Base-by-base conservation (phyloP, 1,284 basidiomycete genomes). In the Trametes sp. region DNA sequence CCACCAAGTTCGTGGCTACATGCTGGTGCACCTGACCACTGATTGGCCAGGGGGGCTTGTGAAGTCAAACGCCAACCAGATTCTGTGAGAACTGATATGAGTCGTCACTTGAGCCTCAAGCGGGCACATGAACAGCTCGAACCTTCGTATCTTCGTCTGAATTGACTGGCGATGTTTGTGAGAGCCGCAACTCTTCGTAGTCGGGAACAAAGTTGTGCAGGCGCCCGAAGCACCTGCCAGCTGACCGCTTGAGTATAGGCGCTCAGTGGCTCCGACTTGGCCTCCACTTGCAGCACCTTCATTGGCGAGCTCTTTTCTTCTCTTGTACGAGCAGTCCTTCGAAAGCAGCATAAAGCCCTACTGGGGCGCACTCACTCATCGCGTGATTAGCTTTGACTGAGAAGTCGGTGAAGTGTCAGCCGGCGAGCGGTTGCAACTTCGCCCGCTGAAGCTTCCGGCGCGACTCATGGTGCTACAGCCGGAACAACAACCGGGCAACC, bases 1-100 rank as follows among this genome's bases (percentile, higher is more conserved):
- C 41, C 41, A 58, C 55, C 58, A 44, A 33, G 28, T 36, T 21
- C 42, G 58, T 59, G 54, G 60, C 44, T 29, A 50, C 36, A 41
- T 28, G 52, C 28, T 11, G 28, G 52, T 54, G 54, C 65, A 64
- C 59, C 62, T 64, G 65, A 67, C 65, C 65, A 46, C 31, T 21
- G 24, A 35, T 42, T 62, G 57, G 57, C 60, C 26, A 29, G 55
- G 44, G 54, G 28, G 44, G 52, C 54, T 8, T 35, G 10, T 54
- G 42, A 64, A 64, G 48, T 59, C 65, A 57, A 61, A 57, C 62
- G 50, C 57, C n/a, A 28, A 26, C 53, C 36, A 29, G 21, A 52
- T 57, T 55, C 41, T 51, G 46, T 61, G 63, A 48, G 61, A 61
- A 48, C 23, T 14, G 35, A 50, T 38, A 48, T 21, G 35, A 36